Percentiles rank a stretch among this genome's conserved stretches.
Conservation (phyloP, 192 early-diverging fungal species). For the Backusella luteola region DNA sequence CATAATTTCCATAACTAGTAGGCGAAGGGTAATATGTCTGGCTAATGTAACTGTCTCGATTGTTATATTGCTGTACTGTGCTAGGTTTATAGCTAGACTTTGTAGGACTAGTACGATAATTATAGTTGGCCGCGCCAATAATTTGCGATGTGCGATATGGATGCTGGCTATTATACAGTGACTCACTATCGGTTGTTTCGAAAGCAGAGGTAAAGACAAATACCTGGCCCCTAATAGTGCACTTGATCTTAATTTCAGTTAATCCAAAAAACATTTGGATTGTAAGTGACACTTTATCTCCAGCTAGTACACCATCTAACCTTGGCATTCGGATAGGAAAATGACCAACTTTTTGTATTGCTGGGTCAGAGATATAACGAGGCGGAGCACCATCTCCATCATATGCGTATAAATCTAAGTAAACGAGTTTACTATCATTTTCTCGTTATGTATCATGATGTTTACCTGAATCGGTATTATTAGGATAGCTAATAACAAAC, state of each 20-base stretch:
- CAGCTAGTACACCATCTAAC: constrained; percentile 21
- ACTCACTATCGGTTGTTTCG: background rate
- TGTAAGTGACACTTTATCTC: constrained; percentile 43
- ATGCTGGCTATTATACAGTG: background rate
- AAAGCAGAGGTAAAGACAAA: constrained; percentile 38
- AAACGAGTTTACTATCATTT: background rate
- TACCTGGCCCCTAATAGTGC: constrained; percentile 31
- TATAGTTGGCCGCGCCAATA: background rate
- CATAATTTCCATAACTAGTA: background rate
- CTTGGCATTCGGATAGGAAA: constrained; percentile 27
- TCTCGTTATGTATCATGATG: background rate
- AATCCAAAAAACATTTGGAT: constrained; percentile 41
- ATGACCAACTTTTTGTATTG: constrained; percentile 12
- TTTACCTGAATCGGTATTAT: constrained; percentile 35
- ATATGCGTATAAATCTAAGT: background rate
- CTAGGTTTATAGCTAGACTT: background rate
- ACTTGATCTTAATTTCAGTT: constrained; percentile 34
- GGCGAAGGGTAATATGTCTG: background rate
- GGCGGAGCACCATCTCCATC: constrained; percentile 1
- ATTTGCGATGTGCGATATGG: background rate
- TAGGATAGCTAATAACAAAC: constrained; percentile 38
- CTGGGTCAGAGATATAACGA: constrained; percentile 17
- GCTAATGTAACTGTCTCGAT: background rate
- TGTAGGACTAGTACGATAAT: background rate
- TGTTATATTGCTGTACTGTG: background rate